Percentiles rank a stretch among this genome's conserved stretches.
phyloP scores from a whole-genome alignment of 2,329 filamentous ascomycete species.

The Lecanicillium sp. region DNA sequence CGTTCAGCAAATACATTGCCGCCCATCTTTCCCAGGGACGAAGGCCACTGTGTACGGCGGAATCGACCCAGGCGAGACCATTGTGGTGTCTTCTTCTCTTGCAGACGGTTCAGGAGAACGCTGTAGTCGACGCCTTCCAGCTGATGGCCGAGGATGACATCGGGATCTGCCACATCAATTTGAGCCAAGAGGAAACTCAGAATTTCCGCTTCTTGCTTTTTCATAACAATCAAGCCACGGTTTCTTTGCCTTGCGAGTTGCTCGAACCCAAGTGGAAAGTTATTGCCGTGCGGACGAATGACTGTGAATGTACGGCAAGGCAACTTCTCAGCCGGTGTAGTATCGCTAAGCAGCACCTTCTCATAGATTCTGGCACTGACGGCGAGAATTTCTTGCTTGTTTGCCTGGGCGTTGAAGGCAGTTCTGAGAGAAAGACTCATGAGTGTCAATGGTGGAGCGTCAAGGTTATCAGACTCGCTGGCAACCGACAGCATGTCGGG shows the following conservation, averaged over 20 bases:
- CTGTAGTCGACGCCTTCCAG: constrained; percentile 97
- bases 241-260: constrained; percentile 62
- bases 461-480: constrained; percentile 70
- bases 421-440: constrained; percentile 92
- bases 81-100: constrained; percentile 83
- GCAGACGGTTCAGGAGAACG: constrained; percentile 75
- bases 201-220: constrained; percentile 77
- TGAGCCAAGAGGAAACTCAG: constrained; percentile 85
- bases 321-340: constrained; percentile 79
- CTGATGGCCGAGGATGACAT: constrained; percentile 88
- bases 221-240: constrained; percentile 68
- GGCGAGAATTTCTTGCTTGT: constrained; percentile 91
- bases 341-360: constrained; percentile 78
- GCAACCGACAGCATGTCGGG: constrained; percentile 67
- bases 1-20: constrained; percentile 91
- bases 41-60: constrained; percentile 77
- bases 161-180: constrained; percentile 79
- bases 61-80: constrained; percentile 92
- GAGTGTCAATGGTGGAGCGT: constrained; percentile 81
- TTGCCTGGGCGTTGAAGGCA: constrained; percentile 79
- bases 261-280: constrained; percentile 85
- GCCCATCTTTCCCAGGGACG: constrained; percentile 74
- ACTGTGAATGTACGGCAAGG: constrained; percentile 87
- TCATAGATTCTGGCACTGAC: constrained; percentile 91
- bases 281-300: constrained; percentile 67